A percentile compares a stretch with the other conserved stretches of the same genome.
phyloP scores from a whole-genome alignment of 768 basidiomycete species.

The Crassisporium funariophilum region DNA sequence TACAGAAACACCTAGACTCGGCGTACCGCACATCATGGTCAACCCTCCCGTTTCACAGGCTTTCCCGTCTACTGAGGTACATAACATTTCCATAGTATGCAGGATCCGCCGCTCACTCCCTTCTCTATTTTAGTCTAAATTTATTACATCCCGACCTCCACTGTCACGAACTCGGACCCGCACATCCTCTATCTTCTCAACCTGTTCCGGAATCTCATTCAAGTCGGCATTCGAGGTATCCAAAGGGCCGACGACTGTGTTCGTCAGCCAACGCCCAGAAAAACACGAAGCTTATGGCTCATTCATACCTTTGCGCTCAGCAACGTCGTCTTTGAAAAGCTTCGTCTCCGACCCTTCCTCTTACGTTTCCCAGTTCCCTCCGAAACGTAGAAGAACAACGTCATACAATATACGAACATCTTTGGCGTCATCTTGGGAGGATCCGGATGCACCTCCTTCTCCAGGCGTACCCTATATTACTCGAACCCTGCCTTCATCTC shows the following conservation, averaged over 20 bases:
- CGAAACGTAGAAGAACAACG: conserved; percentile 23
- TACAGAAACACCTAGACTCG: neutral
- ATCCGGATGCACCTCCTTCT: conserved; percentile 13
- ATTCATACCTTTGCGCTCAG: conserved; percentile 31
- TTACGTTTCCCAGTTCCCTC: conserved; percentile 5
- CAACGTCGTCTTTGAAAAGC: conserved; percentile 21
- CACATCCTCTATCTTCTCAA: conserved; percentile 30
- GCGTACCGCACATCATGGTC: no score
- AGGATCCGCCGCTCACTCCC: neutral
- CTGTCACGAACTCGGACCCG: conserved; percentile 25
- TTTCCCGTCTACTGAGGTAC: neutral
- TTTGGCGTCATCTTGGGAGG: conserved; percentile 14
- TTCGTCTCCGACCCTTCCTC: conserved; percentile 20
- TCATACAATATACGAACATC: conserved; percentile 22
- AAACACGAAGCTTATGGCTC: conserved; percentile 28
- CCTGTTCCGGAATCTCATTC: conserved; percentile 23
- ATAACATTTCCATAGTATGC: neutral
- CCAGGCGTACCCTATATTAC: conserved; percentile 23
- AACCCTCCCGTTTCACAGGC: neutral
- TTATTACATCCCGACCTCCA: conserved; percentile 3
- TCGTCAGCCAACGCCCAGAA: conserved; percentile 19
- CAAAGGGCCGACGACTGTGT: conserved; percentile 24
- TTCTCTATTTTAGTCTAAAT: neutral
- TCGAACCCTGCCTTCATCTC: conserved; percentile 17
- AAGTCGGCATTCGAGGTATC: conserved; percentile 23